Evolutionary conservation across 208 protist species (phyloP).

Genomic region (Naegleria lovaniensis): DNA sequence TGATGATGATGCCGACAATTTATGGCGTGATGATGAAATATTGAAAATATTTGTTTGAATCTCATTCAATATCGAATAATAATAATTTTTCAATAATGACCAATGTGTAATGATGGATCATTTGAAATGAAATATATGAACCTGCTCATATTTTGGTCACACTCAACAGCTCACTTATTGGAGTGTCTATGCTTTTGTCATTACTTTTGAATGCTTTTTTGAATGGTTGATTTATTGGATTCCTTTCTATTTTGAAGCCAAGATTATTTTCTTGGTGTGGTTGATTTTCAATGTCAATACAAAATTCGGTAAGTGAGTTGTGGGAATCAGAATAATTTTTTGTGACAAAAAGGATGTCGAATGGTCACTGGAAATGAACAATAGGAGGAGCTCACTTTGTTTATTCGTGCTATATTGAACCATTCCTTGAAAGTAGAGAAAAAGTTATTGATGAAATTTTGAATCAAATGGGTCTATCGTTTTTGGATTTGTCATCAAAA

Average conservation of each 20-base stretch:
- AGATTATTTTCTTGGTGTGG: not conserved
- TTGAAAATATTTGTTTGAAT: too few species aligned
- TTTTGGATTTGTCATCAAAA: not conserved
- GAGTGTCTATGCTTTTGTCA: not conserved
- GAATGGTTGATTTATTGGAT: not conserved
- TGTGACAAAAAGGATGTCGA: too few species aligned
- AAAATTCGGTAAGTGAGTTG: not conserved
- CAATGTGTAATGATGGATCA: too few species aligned
- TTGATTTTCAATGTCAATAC: not conserved
- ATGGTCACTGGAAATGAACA: not conserved
- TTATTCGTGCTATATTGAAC: not conserved
- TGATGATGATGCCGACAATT: too few species aligned
- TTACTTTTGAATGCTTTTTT: not conserved
- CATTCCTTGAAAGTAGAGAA: not conserved
- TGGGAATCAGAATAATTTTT: too few species aligned
- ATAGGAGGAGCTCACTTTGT: conserved; percentile 7
- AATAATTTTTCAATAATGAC: too few species aligned
- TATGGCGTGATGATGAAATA: too few species aligned
- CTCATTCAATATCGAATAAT: too few species aligned
- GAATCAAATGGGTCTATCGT: not conserved
- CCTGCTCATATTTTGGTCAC: too few species aligned
- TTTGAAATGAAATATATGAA: too few species aligned
- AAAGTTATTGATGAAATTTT: conserved; percentile 5
- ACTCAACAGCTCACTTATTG: not conserved
- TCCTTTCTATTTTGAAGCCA: conserved; percentile 10